Evolutionary conservation across 345 rosid genomes (phyloP).

Genomic region (Citrus australasica): DNA sequence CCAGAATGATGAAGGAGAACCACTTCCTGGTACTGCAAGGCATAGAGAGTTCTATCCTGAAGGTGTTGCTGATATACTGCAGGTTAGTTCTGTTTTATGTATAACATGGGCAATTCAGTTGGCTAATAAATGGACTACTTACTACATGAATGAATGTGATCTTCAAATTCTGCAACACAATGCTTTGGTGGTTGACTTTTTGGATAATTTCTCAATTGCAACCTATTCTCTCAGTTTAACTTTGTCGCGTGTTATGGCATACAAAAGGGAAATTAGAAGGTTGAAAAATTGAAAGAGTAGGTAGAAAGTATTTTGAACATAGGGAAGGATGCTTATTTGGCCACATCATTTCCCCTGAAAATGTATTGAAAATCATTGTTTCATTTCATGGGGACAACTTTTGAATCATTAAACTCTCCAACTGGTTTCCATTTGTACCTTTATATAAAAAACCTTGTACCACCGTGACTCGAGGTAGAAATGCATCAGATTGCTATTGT

Average conservation of each 20-base stretch:
- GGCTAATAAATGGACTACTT: not conserved
- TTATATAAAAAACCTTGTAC: not conserved
- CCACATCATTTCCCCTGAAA: not conserved
- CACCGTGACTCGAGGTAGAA: not conserved
- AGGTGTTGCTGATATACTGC: constrained; percentile 88
- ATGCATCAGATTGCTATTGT: no score
- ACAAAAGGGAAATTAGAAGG: not conserved
- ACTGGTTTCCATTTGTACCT: not conserved
- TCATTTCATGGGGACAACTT: not conserved
- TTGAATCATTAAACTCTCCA: not conserved
- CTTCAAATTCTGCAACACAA: not conserved
- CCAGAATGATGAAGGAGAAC: constrained; percentile 84
- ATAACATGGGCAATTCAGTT: not conserved
- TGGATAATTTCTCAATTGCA: no score
- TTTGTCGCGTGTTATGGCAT: not conserved
- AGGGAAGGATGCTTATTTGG: not conserved
- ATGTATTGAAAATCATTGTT: not conserved
- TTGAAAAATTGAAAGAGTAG: not conserved
- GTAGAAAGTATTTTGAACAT: not conserved
- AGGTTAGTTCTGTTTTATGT: constrained; percentile 47
- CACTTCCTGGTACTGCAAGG: constrained; percentile 98
- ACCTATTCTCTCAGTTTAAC: not conserved
- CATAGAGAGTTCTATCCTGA: constrained; percentile 99
- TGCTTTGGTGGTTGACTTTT: not conserved
- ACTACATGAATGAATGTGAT: not conserved